Base-by-base conservation (phyloP, 352 stramenopile genomes). In the Plasmopara viticola region DNA sequence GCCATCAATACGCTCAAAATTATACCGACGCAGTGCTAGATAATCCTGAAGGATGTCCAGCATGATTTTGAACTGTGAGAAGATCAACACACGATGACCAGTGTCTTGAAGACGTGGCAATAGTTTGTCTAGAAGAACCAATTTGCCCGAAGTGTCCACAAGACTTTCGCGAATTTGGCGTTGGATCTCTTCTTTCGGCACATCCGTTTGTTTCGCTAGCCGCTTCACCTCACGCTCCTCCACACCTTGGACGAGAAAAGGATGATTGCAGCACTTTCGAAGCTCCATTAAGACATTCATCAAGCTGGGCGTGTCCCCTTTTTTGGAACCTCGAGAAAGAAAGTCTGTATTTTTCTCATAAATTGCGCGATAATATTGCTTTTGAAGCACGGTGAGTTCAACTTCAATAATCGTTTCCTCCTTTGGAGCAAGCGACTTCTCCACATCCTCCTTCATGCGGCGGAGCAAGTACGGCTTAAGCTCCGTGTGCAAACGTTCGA, bases 41-140 rank as follows among this genome's bases (percentile, higher is more conserved):
- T 99, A 99, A 54, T 99, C 97, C 65, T 99, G 95, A 17, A 99
- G 62, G 38, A 99, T 97, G 67, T 99, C 94, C 44, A 99, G 78
- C 96, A 99, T 99, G 41, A 98, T 98, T 68, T 98, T 98, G 69
- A 97, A 96, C 72, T 99, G 97, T 6, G 90, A 98, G 67, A 99
- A 99, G 15, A 99, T 91, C 9, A 99, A 68, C 25, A 99, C 91
- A 14, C 95, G 84, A 57, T 99, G 97, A 4, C 94, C 94, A 41
- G 98, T 95, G 53, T 87, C 79, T 60, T 97, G 90, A 10, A 99
- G 69, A 5, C 92, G 86, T 9, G 96, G 96, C 5, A 99, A 78
- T 8, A 99, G 70, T 59, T 99, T 99, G 71, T 99, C 97, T 20
- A 99, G 72, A 12, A 99, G 68, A 42, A 99, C 90, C 7, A 99